A percentile compares a stretch with the other conserved stretches of the same genome.
Evolutionary conservation across 768 basidiomycete species (phyloP).

Genomic region (Pholiota conissans): DNA sequence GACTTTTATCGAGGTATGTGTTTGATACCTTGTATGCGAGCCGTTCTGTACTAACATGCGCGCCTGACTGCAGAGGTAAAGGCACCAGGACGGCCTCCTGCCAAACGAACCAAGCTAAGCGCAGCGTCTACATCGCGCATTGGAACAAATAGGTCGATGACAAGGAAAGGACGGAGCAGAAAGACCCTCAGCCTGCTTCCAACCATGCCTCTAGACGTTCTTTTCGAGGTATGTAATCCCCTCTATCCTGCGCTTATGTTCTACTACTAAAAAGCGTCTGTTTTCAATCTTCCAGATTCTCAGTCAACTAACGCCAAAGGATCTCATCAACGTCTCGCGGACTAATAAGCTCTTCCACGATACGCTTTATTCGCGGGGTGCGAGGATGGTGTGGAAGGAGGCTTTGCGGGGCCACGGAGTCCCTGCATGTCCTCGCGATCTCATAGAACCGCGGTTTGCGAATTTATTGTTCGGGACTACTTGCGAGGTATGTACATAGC

Average conservation of each 20-base stretch:
- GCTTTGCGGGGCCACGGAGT: conserved; percentile 14
- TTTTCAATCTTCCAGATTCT: conserved; percentile 24
- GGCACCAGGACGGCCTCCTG: too few relatives aligned
- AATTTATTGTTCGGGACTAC: conserved; percentile 20
- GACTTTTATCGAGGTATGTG: background rate
- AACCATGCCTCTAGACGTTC: conserved; percentile 26
- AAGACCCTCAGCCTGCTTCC: conserved; percentile 17
- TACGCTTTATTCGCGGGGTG: conserved; percentile 14
- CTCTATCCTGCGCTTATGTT: too few relatives aligned
- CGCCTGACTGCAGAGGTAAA: background rate
- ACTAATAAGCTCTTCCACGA: conserved; percentile 23
- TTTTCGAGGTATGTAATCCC: conserved; percentile 25
- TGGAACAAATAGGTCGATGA: background rate
- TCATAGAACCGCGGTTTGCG: conserved; percentile 27
- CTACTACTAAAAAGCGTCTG: too few relatives aligned
- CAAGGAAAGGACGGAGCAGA: background rate
- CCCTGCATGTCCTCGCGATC: conserved; percentile 22
- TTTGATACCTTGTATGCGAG: too few relatives aligned
- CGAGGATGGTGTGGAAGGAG: conserved; percentile 24
- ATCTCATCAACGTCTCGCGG: conserved; percentile 23
- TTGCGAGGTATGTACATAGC: conserved; percentile 15
- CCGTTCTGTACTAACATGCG: too few relatives aligned
- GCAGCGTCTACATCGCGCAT: background rate
- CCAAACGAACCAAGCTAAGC: background rate
- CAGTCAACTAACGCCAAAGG: conserved; percentile 18